Evolutionary conservation across 2,329 filamentous ascomycete genomes (phyloP).

Genomic region (Diaporthe sp.): DNA sequence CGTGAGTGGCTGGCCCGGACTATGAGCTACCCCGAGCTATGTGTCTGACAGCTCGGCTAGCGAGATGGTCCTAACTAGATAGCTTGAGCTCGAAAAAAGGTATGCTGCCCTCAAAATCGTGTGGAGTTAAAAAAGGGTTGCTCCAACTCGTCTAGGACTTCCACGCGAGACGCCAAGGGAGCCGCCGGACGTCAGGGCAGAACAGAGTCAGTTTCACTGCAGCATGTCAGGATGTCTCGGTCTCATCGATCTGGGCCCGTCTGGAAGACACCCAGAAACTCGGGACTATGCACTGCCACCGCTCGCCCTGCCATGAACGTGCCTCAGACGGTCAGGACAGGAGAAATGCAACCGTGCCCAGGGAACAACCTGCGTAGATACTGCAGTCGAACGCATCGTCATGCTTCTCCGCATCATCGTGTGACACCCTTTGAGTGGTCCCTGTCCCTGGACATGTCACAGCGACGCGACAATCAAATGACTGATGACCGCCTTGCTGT

Average conservation of each 20-base stretch:
- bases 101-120: not conserved
- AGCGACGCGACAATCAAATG: conserved; percentile 14
- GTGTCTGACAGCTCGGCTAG: conserved; percentile 16
- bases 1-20: not conserved
- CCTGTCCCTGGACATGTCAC: conserved; percentile 27
- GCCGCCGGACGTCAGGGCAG: not conserved
- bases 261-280: conserved; percentile 28
- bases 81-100: not conserved
- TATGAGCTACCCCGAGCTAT: not conserved
- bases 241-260: conserved; percentile 31
- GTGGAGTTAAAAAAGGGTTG: not conserved
- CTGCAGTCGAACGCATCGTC: conserved; percentile 17
- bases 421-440: conserved; percentile 19
- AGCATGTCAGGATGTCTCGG: conserved; percentile 1
- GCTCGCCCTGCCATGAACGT: conserved; percentile 17
- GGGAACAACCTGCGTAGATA: conserved; percentile 14
- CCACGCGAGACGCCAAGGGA: not conserved
- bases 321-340: conserved; percentile 13
- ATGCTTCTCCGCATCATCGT: conserved; percentile 34
- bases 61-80: not conserved
- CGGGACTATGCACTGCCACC: conserved; percentile 34
- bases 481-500: conserved; percentile 6
- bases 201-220: conserved; percentile 20
- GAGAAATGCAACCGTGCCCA: conserved; percentile 30
- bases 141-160: not conserved